Percentiles rank a stretch among this genome's conserved stretches.
Conservation (phyloP, 2,329 filamentous ascomycete species). For the Cladosporium sp. region DNA sequence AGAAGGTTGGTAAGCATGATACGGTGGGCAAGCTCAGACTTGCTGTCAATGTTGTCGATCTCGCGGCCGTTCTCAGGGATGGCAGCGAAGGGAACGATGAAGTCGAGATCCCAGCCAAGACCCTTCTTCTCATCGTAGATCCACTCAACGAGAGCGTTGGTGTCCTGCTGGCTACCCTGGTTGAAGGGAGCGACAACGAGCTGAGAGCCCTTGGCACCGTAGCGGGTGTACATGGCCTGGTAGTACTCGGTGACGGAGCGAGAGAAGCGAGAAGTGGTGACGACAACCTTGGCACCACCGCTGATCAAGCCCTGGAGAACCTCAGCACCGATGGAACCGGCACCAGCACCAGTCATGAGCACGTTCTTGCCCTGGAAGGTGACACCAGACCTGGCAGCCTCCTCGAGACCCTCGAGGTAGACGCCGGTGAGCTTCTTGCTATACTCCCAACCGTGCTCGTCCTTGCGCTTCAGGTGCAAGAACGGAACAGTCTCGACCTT, state of each 20-base stretch:
- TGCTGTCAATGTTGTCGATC: constrained; percentile 94
- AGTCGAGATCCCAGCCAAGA: constrained; percentile 97
- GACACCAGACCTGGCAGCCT: constrained; percentile 82
- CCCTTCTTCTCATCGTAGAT: constrained; percentile 97
- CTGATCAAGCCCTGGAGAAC: constrained; percentile 94
- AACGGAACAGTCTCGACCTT: constrained; percentile 98
- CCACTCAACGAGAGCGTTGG: constrained; percentile 90
- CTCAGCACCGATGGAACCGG: constrained; percentile 95
- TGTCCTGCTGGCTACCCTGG: constrained; percentile 96
- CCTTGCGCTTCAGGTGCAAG: constrained; percentile 92
- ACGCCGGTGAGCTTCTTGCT: constrained; percentile 96
- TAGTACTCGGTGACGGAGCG: constrained; percentile 99
- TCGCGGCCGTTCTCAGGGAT: constrained; percentile 98
- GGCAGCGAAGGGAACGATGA: constrained; percentile 91
- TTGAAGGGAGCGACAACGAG: constrained; percentile 99
- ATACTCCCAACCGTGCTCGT: constrained; percentile 95
- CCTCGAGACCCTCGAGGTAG: constrained; percentile 89
- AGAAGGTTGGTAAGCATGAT: constrained; percentile 99
- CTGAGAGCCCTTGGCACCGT: constrained; percentile 89
- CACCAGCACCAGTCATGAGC: constrained; percentile 97
- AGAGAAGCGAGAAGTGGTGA: constrained; percentile 95
- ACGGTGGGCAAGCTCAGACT: constrained; percentile 94
- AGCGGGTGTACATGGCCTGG: constrained; percentile 96
- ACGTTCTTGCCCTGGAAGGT: constrained; percentile 94
- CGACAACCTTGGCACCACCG: constrained; percentile 93